Evolutionary conservation across 2,329 filamentous ascomycete species (phyloP), one percentile per base, ranked within the genome.

Genomic region (Acrodontium crateriforme): DNA sequence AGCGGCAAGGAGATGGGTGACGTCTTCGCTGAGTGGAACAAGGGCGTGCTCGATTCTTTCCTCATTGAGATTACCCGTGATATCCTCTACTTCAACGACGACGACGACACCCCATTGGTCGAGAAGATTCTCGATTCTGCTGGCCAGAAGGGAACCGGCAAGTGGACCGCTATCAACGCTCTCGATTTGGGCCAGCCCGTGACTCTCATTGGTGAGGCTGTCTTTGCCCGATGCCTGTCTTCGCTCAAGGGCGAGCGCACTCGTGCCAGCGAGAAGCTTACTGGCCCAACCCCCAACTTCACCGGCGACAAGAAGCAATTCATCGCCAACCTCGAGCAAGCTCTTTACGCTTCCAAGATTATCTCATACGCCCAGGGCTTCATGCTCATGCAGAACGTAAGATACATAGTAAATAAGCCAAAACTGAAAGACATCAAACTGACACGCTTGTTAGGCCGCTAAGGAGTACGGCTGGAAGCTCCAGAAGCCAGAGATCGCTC

Each of bases 291-390:
- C 50, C 78, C 70, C 54, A 74, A 72, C 50, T 95, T 95, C 60
- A 71, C 78, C 49, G 89, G 89, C 47, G 73, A 94, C 74, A 84
- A 80, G 71, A 68, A 82, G 59, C 72, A 84, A 59, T 92, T 95
- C 74, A 75, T 98, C 46, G 81, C 82, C 46, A 85, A 98, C 62
- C 81, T 98, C 28, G 89, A 98, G 71, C 89, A 98, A 70, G 89
- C 87, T 45, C 75, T 98, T 38, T 98, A 98, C 57, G 89, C 89
- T 45, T 95, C 87, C 54, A 98, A 98, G 80, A 98, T 98, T 58
- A 94, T 98, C 63, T 98, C 89, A 12, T 98, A 98, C 59, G 84
- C 89, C 43, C 89, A 98, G 67, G 89, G 89, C 57, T 98, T 98
- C 74, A 95, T 95, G 87, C 74, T 98, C 54, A 95, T 98, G 74